Conservation (phyloP, 1,284 basidiomycete species). For the Salmacisia buchloeana region DNA sequence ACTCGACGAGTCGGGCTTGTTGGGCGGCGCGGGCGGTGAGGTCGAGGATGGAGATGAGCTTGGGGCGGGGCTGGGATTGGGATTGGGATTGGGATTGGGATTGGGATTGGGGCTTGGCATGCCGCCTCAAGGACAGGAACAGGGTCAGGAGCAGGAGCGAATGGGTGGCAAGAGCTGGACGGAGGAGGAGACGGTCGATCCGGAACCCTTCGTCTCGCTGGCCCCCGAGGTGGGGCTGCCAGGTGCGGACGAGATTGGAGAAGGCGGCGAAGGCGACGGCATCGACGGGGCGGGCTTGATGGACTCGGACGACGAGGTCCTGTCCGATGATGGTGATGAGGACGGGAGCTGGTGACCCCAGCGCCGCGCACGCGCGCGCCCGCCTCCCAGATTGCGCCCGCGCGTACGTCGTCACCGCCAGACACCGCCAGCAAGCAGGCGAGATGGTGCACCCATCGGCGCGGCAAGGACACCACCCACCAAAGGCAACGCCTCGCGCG, state of each 20-base stretch:
- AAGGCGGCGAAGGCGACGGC: background rate
- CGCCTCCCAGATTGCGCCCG: too few species aligned
- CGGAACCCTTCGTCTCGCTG: too few species aligned
- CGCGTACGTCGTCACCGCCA: too few species aligned
- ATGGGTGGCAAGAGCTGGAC: background rate
- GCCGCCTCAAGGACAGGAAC: background rate
- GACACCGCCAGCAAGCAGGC: too few species aligned
- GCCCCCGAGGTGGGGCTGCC: too few species aligned
- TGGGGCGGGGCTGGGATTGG: background rate
- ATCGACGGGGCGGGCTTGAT: background rate
- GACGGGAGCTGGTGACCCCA: too few species aligned
- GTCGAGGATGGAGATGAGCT: background rate
- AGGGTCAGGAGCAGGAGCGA: too few species aligned
- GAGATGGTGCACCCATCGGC: too few species aligned
- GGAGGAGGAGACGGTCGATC: background rate
- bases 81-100: background rate
- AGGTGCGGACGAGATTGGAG: too few species aligned
- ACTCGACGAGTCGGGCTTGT: background rate
- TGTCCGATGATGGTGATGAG: background rate
- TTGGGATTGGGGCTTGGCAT: background rate
- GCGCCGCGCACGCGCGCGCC: too few species aligned
- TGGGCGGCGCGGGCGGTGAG: background rate
- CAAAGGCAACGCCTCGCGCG: too few species aligned
- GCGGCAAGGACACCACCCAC: too few species aligned
- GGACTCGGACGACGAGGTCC: conserved; percentile 3